Conservation (phyloP, 2,329 filamentous ascomycete genomes). For the Amauroascus niger region DNA sequence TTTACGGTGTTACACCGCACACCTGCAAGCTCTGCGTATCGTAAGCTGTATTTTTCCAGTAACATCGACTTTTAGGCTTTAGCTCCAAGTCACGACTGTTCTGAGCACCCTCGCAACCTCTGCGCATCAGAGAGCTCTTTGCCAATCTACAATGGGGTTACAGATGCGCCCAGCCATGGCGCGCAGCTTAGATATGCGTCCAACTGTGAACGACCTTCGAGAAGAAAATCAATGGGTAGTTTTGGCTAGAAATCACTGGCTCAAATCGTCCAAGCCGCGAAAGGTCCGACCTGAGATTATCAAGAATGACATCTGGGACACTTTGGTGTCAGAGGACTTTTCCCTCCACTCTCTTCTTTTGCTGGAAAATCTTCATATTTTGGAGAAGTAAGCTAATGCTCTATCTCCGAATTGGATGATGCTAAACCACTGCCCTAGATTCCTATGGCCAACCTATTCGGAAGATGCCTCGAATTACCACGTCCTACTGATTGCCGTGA, state of each 20-base stretch:
- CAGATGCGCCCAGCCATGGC: slow-evolving; percentile 49
- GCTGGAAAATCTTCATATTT: slow-evolving; percentile 78
- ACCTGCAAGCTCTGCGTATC: neutral
- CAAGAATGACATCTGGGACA: slow-evolving; percentile 81
- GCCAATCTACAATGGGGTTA: slow-evolving; percentile 25
- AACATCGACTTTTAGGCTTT: neutral
- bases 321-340: slow-evolving; percentile 72
- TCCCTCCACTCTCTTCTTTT: slow-evolving; percentile 65
- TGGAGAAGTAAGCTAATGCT: slow-evolving; percentile 57
- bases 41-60: neutral
- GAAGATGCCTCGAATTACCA: slow-evolving; percentile 88
- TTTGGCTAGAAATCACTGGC: slow-evolving; percentile 77
- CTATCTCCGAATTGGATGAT: neutral
- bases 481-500: slow-evolving; percentile 72
- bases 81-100: too few species aligned
- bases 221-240: slow-evolving; percentile 46
- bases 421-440: slow-evolving; percentile 37
- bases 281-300: slow-evolving; percentile 72
- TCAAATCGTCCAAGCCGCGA: slow-evolving; percentile 59
- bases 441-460: slow-evolving; percentile 87
- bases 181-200: slow-evolving; percentile 37
- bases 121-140: neutral
- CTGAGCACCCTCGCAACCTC: too few species aligned
- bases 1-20: neutral
- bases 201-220: slow-evolving; percentile 36